Percentiles rank a stretch among this genome's conserved stretches.
Evolutionary conservation across 2,329 filamentous ascomycete species (phyloP).

Genomic region (Paracoccidioides brasiliensis): DNA sequence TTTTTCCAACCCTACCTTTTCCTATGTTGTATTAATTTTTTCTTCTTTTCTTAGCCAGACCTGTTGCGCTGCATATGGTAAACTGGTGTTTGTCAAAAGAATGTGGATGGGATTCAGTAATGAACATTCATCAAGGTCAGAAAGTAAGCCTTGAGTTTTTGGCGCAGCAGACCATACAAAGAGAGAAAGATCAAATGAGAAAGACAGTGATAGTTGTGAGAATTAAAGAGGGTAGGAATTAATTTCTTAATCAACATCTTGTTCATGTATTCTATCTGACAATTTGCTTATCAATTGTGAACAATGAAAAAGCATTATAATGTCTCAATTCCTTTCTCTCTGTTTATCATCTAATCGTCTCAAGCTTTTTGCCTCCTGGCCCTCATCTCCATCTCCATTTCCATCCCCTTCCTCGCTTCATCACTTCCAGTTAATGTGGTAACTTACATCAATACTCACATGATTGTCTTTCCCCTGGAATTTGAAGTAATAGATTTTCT

Average conservation of each 20-base stretch:
- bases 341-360: too few relatives aligned
- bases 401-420: not conserved
- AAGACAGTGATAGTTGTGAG: too few relatives aligned
- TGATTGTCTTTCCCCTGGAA: not conserved
- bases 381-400: not conserved
- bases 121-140: not conserved
- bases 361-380: not conserved
- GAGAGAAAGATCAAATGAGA: too few relatives aligned
- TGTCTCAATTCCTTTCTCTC: too few relatives aligned
- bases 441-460: not conserved
- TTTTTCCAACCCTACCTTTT: not conserved
- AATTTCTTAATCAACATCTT: too few relatives aligned
- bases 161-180: not conserved
- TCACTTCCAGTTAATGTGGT: not conserved
- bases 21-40: not conserved
- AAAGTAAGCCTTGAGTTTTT: not conserved
- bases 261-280: too few relatives aligned
- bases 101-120: not conserved
- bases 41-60: not conserved
- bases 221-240: too few relatives aligned
- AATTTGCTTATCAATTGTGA: too few relatives aligned
- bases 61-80: not conserved
- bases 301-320: too few relatives aligned
- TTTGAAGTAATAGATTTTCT: not conserved
- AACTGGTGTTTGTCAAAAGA: not conserved